Evolutionary conservation across 257 asterid species (phyloP).

Genomic region (Cynanchum wilfordii): DNA sequence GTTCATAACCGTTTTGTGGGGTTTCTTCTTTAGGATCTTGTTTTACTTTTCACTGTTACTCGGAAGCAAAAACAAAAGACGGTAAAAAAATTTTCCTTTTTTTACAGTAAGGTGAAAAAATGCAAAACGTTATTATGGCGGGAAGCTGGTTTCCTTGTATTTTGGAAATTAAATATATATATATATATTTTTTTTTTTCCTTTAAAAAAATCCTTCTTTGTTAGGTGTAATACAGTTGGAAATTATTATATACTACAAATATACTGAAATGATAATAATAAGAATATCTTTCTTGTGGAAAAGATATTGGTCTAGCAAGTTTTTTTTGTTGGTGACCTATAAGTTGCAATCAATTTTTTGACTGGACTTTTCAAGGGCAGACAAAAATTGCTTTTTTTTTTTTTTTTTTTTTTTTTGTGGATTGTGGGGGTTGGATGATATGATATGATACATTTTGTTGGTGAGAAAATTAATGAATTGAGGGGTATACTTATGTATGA

Average conservation of each 20-base stretch:
- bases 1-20: constrained; percentile 75
- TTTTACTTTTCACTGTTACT: constrained; percentile 61
- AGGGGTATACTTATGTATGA: too few species aligned
- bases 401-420: too few species aligned
- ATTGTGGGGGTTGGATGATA: too few species aligned
- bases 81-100: constrained; percentile 25
- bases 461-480: too few species aligned
- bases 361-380: too few species aligned
- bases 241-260: background rate
- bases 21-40: constrained; percentile 65
- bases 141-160: background rate
- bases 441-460: too few species aligned
- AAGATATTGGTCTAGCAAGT: too few species aligned
- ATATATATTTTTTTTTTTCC: background rate
- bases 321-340: too few species aligned
- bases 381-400: too few species aligned
- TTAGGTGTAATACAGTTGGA: constrained; percentile 22
- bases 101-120: background rate
- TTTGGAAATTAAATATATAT: background rate
- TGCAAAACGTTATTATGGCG: constrained; percentile 9
- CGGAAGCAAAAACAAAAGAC: constrained; percentile 77
- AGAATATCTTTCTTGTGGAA: too few species aligned
- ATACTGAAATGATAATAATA: background rate
- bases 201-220: too few species aligned
- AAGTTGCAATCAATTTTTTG: too few species aligned